phyloP scores from a whole-genome alignment of 306 rosid genomes.

The Rubus idaeus region DNA sequence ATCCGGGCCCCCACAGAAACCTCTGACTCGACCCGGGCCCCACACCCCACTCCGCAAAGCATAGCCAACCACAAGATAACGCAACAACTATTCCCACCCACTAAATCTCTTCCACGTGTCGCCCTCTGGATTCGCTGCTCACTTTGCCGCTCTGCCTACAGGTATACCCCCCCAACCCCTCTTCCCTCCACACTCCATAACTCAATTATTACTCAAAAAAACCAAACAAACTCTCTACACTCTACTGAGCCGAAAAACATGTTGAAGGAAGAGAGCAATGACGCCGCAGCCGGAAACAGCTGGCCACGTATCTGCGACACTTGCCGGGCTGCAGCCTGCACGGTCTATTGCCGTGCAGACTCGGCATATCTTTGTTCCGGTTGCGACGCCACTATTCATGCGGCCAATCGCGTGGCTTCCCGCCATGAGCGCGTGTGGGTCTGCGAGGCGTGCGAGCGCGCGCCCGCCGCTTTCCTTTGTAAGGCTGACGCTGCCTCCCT shows the following conservation, averaged over 20 bases:
- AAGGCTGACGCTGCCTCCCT: constrained; percentile 92
- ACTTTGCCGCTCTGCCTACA: neutral
- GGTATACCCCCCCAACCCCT: neutral
- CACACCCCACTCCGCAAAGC: constrained; percentile 25
- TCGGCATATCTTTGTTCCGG: constrained; percentile 52
- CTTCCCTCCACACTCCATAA: neutral
- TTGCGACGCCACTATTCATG: constrained; percentile 66
- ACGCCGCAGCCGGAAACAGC: constrained; percentile 3
- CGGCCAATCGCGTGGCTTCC: constrained; percentile 46
- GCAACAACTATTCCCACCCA: constrained; percentile 44
- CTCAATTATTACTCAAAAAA: neutral
- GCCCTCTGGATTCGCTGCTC: constrained; percentile 42
- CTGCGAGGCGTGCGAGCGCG: constrained; percentile 86
- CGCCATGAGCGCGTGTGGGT: constrained; percentile 88
- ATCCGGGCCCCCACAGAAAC: neutral
- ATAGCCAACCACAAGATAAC: constrained; percentile 68
- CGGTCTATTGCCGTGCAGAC: constrained; percentile 68
- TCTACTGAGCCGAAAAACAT: neutral
- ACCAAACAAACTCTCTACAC: neutral
- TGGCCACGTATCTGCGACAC: constrained; percentile 72
- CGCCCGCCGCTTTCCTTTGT: constrained; percentile 80
- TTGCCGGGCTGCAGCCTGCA: constrained; percentile 54
- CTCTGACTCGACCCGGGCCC: constrained; percentile 24
- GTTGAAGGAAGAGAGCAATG: constrained; percentile 43
- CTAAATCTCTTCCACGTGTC: constrained; percentile 57